Conservation (phyloP, 106 monocot species). For the Acorus calamus region DNA sequence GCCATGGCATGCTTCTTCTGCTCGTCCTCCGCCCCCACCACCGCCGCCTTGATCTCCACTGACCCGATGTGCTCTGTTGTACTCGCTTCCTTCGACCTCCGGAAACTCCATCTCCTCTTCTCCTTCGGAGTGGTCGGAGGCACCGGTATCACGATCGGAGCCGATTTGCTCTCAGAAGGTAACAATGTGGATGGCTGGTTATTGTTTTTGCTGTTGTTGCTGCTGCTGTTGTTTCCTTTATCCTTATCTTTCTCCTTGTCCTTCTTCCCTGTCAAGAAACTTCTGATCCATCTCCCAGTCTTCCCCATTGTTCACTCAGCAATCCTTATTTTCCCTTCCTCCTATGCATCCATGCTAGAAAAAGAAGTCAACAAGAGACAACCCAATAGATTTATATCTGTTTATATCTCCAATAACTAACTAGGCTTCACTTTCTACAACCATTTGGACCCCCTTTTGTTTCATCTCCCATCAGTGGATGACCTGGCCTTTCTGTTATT, state of each 20-base stretch:
- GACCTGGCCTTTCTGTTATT: too few relatives aligned
- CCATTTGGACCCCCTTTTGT: too few relatives aligned
- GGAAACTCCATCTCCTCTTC: slow-evolving; percentile 63
- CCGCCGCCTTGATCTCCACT: neutral
- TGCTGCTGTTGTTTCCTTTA: neutral
- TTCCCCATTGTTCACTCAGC: slow-evolving; percentile 21
- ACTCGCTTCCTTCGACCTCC: slow-evolving; percentile 19
- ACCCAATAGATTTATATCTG: too few relatives aligned
- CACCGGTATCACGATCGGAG: neutral
- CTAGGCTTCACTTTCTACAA: too few relatives aligned
- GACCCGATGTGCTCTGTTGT: neutral
- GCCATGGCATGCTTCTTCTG: slow-evolving; percentile 25
- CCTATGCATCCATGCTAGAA: too few relatives aligned
- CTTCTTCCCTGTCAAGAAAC: slow-evolving; percentile 41
- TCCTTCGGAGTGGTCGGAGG: slow-evolving; percentile 17
- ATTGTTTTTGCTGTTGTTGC: too few relatives aligned
- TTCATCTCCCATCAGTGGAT: too few relatives aligned
- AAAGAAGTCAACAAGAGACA: too few relatives aligned
- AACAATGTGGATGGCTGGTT: neutral
- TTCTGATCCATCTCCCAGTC: slow-evolving; percentile 41
- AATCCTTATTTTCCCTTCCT: too few relatives aligned
- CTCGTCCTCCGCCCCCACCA: slow-evolving; percentile 16
- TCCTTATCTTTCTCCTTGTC: slow-evolving; percentile 29
- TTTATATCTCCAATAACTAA: too few relatives aligned
- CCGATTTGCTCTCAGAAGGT: neutral